Evolutionary conservation across 2,329 filamentous ascomycete species (phyloP).

Genomic region (Rutstroemia sp.): DNA sequence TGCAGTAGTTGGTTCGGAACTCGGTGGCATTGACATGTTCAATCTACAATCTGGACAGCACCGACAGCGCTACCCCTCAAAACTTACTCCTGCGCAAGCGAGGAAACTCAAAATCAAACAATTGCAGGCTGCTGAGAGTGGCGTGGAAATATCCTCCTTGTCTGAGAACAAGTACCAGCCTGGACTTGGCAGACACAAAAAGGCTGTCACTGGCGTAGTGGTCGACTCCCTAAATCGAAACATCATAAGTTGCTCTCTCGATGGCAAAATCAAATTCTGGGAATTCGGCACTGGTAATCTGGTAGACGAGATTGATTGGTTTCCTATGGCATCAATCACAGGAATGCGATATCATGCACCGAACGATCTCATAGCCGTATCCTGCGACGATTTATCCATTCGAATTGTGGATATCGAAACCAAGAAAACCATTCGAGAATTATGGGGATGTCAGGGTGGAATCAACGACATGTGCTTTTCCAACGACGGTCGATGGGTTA

Average conservation of each 20-base stretch:
- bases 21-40: constrained; percentile 86
- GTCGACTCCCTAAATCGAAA: constrained; percentile 85
- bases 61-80: constrained; percentile 79
- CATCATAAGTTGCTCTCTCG: constrained; percentile 78
- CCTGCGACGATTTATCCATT: constrained; percentile 82
- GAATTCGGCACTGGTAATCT: constrained; percentile 80
- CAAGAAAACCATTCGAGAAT: constrained; percentile 82
- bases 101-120: constrained; percentile 65
- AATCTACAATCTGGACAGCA: constrained; percentile 91
- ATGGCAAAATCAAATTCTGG: constrained; percentile 97
- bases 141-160: constrained; percentile 15
- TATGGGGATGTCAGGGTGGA: constrained; percentile 69
- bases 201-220: constrained; percentile 75
- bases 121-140: constrained; percentile 31
- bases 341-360: constrained; percentile 72
- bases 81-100: constrained; percentile 69
- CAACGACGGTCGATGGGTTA: constrained; percentile 86
- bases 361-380: constrained; percentile 80
- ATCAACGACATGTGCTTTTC: constrained; percentile 87
- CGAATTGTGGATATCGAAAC: constrained; percentile 87
- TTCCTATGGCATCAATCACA: constrained; percentile 66
- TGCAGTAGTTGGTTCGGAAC: constrained; percentile 77
- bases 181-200: constrained; percentile 66
- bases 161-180: constrained; percentile 20
- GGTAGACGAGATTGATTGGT: constrained; percentile 76